Percentiles rank a stretch among this genome's conserved stretches.
These are phyloP conservation scores for Penicillium mononematosum DNA, from an alignment of 495 filamentous ascomycete species.

Conservation along the genomic window DNA sequence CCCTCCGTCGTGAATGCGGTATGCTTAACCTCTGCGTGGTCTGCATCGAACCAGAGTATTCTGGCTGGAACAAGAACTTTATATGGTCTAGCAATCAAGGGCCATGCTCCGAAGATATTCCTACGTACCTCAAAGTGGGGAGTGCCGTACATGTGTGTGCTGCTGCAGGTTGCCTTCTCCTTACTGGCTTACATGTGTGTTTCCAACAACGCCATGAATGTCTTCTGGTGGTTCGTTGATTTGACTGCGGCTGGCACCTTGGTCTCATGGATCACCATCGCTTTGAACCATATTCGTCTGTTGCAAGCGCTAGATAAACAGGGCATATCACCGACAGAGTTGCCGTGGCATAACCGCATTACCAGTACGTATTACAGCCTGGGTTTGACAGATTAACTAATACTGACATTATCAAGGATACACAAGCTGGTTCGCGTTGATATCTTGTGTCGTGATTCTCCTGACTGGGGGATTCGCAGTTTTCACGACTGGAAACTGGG, in stretches of 20 bases:
- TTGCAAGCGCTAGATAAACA: constrained; percentile 52
- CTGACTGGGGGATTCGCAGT: constrained; percentile 62
- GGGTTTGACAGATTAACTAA: not conserved
- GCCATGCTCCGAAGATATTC: constrained; percentile 48
- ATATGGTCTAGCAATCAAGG: constrained; percentile 45
- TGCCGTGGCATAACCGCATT: constrained; percentile 53
- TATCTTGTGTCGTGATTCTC: constrained; percentile 52
- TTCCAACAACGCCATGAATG: constrained; percentile 53
- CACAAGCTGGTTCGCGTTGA: constrained; percentile 49
- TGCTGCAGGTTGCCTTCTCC: constrained; percentile 52
- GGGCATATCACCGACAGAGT: constrained; percentile 38
- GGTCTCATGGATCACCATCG: constrained; percentile 55
- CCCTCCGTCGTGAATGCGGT: constrained; percentile 54
- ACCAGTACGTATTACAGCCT: constrained; percentile 18
- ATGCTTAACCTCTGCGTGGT: constrained; percentile 47
- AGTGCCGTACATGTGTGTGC: constrained; percentile 58
- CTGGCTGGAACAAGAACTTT: constrained; percentile 49
- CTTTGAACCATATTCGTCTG: constrained; percentile 58
- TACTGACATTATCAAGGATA: constrained; percentile 42
- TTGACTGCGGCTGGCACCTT: constrained; percentile 55
- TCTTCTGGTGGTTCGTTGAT: constrained; percentile 61
- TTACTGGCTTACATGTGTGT: constrained; percentile 60
- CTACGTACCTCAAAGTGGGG: constrained; percentile 59
- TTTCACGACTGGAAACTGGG: constrained; percentile 48
- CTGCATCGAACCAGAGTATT: constrained; percentile 51